Evolutionary conservation across 306 rosid species (phyloP).

Genomic region (Trifolium subterraneum): DNA sequence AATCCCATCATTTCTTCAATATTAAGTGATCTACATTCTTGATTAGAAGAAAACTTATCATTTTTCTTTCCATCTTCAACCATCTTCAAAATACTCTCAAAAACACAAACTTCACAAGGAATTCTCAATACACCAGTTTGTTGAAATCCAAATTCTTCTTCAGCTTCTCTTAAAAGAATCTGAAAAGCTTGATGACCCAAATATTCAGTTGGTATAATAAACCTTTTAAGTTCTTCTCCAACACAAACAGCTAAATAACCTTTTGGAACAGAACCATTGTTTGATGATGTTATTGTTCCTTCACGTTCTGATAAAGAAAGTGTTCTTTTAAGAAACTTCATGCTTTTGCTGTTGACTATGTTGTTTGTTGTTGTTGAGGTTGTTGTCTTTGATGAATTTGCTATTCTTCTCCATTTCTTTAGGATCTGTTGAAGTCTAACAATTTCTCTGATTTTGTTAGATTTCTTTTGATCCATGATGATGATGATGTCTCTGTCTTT

Average conservation of each 20-base stretch:
- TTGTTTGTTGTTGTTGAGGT: conserved; percentile 15
- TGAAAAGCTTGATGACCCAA: conserved; percentile 66
- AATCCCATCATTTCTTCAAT: conserved; percentile 49
- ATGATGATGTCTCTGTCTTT: not conserved
- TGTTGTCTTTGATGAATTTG: conserved; percentile 58
- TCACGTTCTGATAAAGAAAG: conserved; percentile 65
- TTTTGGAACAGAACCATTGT: conserved; percentile 62
- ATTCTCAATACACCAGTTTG: conserved; percentile 78
- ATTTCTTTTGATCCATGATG: conserved; percentile 72
- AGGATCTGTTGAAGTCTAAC: conserved; percentile 96
- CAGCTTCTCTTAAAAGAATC: conserved; percentile 77
- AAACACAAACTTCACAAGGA: conserved; percentile 73
- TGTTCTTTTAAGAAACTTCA: conserved; percentile 74
- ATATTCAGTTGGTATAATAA: conserved; percentile 73
- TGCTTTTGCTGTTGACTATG: conserved; percentile 58
- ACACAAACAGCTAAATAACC: conserved; percentile 85
- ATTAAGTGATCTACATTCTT: conserved; percentile 45
- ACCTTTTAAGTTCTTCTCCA: conserved; percentile 77
- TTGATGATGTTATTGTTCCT: conserved; percentile 14
- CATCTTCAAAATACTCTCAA: conserved; percentile 71
- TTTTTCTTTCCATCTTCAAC: conserved; percentile 56
- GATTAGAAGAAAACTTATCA: conserved; percentile 38
- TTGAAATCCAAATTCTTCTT: conserved; percentile 87
- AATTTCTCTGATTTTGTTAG: conserved; percentile 89
- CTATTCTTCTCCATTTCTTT: conserved; percentile 86